Conservation (phyloP, 163 green algal genomes). For the Coccomyxa subellipsoidea region DNA sequence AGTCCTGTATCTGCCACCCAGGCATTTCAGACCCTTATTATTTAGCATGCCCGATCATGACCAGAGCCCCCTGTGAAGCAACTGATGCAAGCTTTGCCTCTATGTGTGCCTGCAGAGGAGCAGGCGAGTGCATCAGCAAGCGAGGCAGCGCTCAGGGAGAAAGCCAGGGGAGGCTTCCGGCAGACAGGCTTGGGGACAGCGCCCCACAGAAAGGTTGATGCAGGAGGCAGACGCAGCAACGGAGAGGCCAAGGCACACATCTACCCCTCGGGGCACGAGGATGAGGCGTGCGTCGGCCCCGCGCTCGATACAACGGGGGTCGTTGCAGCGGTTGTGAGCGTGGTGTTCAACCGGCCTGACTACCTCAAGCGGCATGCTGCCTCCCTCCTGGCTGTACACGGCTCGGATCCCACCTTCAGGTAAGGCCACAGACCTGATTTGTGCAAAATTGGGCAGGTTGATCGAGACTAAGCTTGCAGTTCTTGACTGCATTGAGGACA, state of each 20-base stretch:
- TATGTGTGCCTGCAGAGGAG: neutral
- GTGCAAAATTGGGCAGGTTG: no score
- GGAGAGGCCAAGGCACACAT: neutral
- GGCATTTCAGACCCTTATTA: neutral
- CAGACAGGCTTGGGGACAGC: no score
- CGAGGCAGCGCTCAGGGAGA: no score
- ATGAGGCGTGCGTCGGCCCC: neutral
- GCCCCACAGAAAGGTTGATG: no score
- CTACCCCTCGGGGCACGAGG: conserved; percentile 4
- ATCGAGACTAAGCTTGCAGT: no score
- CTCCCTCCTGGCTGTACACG: conserved; percentile 30
- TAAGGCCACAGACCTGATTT: neutral
- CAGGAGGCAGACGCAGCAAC: neutral
- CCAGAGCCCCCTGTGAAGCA: no score
- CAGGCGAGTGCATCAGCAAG: no score
- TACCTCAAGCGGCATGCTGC: conserved; percentile 43
- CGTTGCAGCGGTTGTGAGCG: conserved; percentile 51
- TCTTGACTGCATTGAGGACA: no score
- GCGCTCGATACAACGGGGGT: neutral
- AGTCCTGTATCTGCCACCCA: neutral
- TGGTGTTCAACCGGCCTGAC: conserved; percentile 51
- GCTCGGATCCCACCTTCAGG: conserved; percentile 16
- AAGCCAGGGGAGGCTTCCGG: no score
- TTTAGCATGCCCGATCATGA: no score
- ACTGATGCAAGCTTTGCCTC: no score